Base-by-base conservation (phyloP, 2,329 filamentous ascomycete genomes). In the Paradendryphiella salina region DNA sequence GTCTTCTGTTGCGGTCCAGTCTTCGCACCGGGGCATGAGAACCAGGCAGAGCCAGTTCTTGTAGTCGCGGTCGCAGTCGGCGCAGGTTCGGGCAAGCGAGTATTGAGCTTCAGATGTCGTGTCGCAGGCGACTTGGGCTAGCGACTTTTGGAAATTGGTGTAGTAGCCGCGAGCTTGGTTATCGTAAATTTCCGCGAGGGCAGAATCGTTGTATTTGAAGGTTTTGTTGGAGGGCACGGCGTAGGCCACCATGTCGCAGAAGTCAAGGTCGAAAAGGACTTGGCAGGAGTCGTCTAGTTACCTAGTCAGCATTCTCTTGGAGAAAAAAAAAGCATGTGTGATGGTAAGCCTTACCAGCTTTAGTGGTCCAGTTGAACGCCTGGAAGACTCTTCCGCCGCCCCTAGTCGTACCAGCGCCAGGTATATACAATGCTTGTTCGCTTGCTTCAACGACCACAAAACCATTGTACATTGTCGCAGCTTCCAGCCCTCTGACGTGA, bases 1-100 rank as follows among this genome's bases (percentile, higher is more conserved):
- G 2, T 15, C 45, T 11, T 79, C 77, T 1, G 71, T 64, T 40
- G 79, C 83, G 42, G 80, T 83, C 64, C 89, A 94, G 75, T 96
- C 93, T 66, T 90, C 87, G 76, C 94, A 99, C 23, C 92, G 88
- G 1, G 94, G 94, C 55, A 99, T 94, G 13, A 85, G 88, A 21
- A 97, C 91, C 18, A 90, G 88, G 76, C 94, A 99, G 15, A 99
- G 85, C 94, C 94, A 99, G 66, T 85, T 80, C 72, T 95, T 96
- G 80, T 99, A 99, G 7, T 90, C 90, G 0, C 70, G 66, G 13
- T 79, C 83, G 74, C 94, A 99, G 72, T 95, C 82, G 35, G 77
- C 73, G 77, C 94, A 99, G 60, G 75, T 83, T 34, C 85, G 83
- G 1, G 85, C 88, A 11, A 97, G 84, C 1, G 91, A 96, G 75